Base-by-base conservation (phyloP, 345 rosid species). In the Arabidopsis suecica region DNA sequence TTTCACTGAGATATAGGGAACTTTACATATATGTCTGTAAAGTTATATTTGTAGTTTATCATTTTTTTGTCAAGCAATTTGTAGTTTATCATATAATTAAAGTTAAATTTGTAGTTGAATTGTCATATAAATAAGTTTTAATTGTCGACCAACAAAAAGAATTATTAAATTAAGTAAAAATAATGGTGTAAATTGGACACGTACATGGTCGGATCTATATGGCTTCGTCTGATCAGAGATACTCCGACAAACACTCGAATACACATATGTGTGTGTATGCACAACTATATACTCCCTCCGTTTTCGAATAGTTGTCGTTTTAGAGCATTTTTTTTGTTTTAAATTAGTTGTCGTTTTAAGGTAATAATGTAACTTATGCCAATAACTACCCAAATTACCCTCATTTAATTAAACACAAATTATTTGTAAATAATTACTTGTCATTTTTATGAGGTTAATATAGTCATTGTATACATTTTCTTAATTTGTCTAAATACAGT, bases 201-300 rank as follows among this genome's bases (percentile, higher is more conserved):
- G 71, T 69, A 55, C 38, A 69, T 69, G 75, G 75, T 69, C 65
- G 71, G 67, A 70, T 77, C 71, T 70, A 64, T 77, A 77, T 77
- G 72, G 76, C 80, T 77, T 69, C 44, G 76, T 77, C 71, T 77
- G 71, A 77, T 70, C 53, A 70, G 67, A 77, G 76, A 77, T 70
- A 77, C 72, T 63, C 71, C 55, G 76, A 77, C 80, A 77, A 77
- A 77, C 80, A 62, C 80, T 63, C 61, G 47, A 71, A 70, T 77
- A 77, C 80, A 76, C 49, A 55, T 65, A 62, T 44, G 36, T 61
- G 50, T 76, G 74, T 76, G 48, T 76, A 49, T 75, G 73, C 79
- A 68, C 73, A 68, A 50, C 55, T 75, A 66, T 67, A 20, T 20
- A n/a, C n/a, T n/a, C n/a, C n/a, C n/a, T n/a, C n/a, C n/a, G n/a